Base-by-base conservation (phyloP, 2,329 filamentous ascomycete species). In the Geosmithia putterillii region DNA sequence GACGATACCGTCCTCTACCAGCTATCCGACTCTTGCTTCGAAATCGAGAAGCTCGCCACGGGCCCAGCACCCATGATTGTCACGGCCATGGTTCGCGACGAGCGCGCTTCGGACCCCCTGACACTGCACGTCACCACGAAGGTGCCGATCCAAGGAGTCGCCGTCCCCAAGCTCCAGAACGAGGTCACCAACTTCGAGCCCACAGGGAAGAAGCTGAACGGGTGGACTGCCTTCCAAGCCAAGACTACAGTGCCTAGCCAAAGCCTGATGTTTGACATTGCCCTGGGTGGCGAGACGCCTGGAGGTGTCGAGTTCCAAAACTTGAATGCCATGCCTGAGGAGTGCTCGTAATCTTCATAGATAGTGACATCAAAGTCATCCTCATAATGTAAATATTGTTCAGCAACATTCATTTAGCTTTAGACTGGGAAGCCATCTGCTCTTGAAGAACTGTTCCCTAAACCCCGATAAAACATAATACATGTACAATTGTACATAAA, bases 81-180 rank as follows among this genome's bases (percentile, higher is more conserved):
- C 37, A 37, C 25, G 15, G 42, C 42, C 42, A 40, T 44, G 42
- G 42, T 44, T 38, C 42, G 42, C 23, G 39, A 39, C 19, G 42
- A 44, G 15, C 17, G 28, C 14, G 42, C 42, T 34, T 38, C 28
- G 15, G 21, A 40, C 23, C 42, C 42, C 17, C 32, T 44, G 23
- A 40, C 42, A n/a, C 36, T 44, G 42, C 22, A 40, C 15, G 37
- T 44, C 25, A 40, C 38, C n/a, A 36, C 40, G n/a, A 40, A 44
- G 42, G n/a, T 20, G 37, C 17, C 22, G 23, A 32, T 23, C n/a
- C 15, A 40, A 9, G 42, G 37, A 15, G 39, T 38, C 9, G 22
- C 12, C 4, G 38, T 40, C 3, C 42, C 37, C 10, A 38, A 36
- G 8, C 19, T 44, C 12, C 22, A 28, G 14, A n/a, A 20, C 17